phyloP scores from a whole-genome alignment of 768 basidiomycete genomes.

The Mycena polygramma region DNA sequence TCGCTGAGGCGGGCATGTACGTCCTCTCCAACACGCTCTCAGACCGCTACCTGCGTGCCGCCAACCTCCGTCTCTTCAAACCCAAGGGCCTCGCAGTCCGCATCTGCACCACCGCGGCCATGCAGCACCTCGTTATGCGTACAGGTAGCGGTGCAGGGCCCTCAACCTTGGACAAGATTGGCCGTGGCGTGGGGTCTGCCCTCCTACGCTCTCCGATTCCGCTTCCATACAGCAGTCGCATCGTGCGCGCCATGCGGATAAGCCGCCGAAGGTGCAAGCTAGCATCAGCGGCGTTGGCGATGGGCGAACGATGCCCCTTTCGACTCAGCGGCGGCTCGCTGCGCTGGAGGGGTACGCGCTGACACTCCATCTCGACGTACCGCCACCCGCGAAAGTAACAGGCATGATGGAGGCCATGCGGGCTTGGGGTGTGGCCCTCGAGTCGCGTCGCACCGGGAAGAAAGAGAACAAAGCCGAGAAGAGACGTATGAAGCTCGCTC shows the following conservation, averaged over 20 bases:
- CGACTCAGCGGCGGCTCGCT: slow-evolving; percentile 40
- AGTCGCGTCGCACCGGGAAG: slow-evolving; percentile 28
- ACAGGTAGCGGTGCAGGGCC: slow-evolving; percentile 17
- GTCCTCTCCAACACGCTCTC: slow-evolving; percentile 42
- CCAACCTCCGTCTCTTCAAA: slow-evolving; percentile 40
- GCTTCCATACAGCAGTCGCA: slow-evolving; percentile 33
- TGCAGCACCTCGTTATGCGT: slow-evolving; percentile 38
- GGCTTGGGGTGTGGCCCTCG: slow-evolving; percentile 38
- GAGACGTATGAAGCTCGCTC: slow-evolving; percentile 33
- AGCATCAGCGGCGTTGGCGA: slow-evolving; percentile 32
- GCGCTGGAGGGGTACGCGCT: slow-evolving; percentile 38
- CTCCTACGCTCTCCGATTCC: slow-evolving; percentile 28
- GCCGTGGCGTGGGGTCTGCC: slow-evolving; percentile 36
- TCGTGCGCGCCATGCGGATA: slow-evolving; percentile 37
- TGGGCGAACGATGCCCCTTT: slow-evolving; percentile 16
- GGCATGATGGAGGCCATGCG: slow-evolving; percentile 40
- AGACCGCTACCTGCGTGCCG: slow-evolving; percentile 42
- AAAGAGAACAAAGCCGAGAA: slow-evolving; percentile 34
- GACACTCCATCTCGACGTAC: slow-evolving; percentile 39
- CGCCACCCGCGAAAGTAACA: slow-evolving; percentile 39
- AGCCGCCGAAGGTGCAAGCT: slow-evolving; percentile 26
- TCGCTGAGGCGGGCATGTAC: slow-evolving; percentile 39
- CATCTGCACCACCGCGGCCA: slow-evolving; percentile 42
- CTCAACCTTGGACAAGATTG: slow-evolving; percentile 35
- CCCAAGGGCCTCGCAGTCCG: slow-evolving; percentile 42